These are phyloP conservation scores for Nicotiana tomentosiformis DNA, from an alignment of 257 asterid species.

Conservation along the genomic window DNA sequence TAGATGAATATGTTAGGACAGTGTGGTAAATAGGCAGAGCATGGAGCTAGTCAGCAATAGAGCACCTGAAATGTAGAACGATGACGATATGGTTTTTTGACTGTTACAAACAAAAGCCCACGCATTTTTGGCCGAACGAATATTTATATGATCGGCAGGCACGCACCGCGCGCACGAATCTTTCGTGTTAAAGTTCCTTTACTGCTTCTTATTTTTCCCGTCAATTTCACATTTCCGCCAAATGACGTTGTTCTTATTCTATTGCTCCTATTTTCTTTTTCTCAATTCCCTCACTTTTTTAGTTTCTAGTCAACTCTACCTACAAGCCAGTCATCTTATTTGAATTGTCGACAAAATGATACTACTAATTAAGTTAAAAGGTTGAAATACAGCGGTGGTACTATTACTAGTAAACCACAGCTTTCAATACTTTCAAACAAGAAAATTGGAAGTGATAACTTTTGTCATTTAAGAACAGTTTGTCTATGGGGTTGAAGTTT, in stretches of 20 bases:
- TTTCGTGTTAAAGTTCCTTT: neutral
- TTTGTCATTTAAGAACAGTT: neutral
- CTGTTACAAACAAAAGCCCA: neutral
- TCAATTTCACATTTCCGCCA: neutral
- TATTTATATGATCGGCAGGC: neutral
- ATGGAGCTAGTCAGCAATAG: neutral
- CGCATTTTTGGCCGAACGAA: neutral
- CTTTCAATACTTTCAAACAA: neutral
- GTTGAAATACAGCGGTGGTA: neutral
- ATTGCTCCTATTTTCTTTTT: neutral
- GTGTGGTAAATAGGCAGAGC: neutral
- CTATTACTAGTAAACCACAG: neutral
- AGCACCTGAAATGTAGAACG: neutral
- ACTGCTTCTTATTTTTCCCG: neutral
- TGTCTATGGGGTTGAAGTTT: neutral
- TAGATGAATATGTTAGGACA: neutral
- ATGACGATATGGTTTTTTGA: neutral
- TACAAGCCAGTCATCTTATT: neutral
- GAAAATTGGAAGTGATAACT: neutral
- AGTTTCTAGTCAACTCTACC: neutral
- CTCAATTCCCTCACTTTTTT: neutral
- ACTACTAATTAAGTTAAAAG: neutral
- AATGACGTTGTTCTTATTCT: neutral
- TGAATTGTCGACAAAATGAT: neutral
- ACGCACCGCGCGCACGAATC: neutral